These are phyloP conservation scores for Psilocybe azurescens DNA, from an alignment of 768 basidiomycete species.

Conservation along the genomic window DNA sequence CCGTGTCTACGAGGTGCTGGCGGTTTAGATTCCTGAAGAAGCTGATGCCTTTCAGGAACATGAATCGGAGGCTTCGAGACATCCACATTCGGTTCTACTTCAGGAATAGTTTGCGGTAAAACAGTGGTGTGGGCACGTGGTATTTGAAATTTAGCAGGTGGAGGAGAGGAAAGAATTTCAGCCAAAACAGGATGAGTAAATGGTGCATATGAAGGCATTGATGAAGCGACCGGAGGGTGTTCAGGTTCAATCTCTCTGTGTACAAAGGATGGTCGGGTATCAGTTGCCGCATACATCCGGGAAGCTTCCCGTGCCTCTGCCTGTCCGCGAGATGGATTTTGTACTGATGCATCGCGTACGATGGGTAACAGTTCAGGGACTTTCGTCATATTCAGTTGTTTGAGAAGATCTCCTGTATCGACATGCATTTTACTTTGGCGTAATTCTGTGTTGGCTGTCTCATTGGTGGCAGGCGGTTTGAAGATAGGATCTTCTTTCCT, in stretches of 20 bases:
- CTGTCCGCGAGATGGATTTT: background rate
- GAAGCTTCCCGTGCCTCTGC: background rate
- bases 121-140: background rate
- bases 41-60: background rate
- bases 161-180: constrained; percentile 37
- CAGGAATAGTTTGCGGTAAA: background rate
- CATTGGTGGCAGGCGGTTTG: background rate
- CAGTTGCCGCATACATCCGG: background rate
- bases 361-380: background rate
- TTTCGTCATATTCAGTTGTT: background rate
- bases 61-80: background rate
- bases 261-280: background rate
- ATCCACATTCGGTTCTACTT: background rate
- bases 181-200: constrained; percentile 39
- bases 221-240: background rate
- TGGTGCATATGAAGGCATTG: constrained; percentile 18
- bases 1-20: background rate
- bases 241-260: background rate
- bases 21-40: background rate
- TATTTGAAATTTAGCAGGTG: constrained; percentile 1
- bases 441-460: background rate
- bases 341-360: background rate
- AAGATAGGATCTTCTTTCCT: background rate
- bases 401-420: background rate
- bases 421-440: background rate